Evolutionary conservation across 2,329 filamentous ascomycete species (phyloP), one percentile per base, ranked within the genome.

Genomic region (Botryotinia convoluta): DNA sequence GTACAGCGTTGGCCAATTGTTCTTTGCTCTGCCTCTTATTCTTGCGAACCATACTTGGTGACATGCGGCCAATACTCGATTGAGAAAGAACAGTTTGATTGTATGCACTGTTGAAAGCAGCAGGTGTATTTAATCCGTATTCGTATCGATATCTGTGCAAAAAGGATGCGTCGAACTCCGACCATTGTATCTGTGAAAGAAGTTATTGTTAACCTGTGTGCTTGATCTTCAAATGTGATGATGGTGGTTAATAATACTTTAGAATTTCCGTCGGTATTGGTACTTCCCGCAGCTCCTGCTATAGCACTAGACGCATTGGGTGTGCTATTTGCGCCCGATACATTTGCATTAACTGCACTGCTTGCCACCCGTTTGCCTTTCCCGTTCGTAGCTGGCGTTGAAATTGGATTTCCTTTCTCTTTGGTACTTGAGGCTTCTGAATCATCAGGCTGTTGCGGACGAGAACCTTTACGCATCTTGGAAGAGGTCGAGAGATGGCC

Each of bases 61-160:
- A 94, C 82, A 90, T 88, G 74, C 88, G 84, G 48, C 92, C 93
- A 77, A 95, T 90, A 81, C 89, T 87, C 77, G 89, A 85, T 83
- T 87, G 85, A 10, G 88, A 87, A 60, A 92, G 84, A 20, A 91
- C 85, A 81, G 87, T 87, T 78, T 89, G 86, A 79, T 89, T 87
- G 81, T 89, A 90, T 61, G 87, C 86, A 78, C 86, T 88, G 72
- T 85, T 87, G 83, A 93, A 95, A 74, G 92, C 88, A 54, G 90
- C 88, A 20, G 93, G 91, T 0, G 90, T 91, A 79, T 89, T 87
- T 79, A 96, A 86, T 74, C 88, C 88, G 84, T 95, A 90, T 76
- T 92, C 87, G 80, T 92, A 89, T 76, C 92, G 89, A 85, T 96
- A 96, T 76, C 87, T 86, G 80, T 95, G 91, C 68, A 96, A 88